phyloP scores from a whole-genome alignment of 2,329 filamentous ascomycete genomes.

The Pyrenochaeta sp. region DNA sequence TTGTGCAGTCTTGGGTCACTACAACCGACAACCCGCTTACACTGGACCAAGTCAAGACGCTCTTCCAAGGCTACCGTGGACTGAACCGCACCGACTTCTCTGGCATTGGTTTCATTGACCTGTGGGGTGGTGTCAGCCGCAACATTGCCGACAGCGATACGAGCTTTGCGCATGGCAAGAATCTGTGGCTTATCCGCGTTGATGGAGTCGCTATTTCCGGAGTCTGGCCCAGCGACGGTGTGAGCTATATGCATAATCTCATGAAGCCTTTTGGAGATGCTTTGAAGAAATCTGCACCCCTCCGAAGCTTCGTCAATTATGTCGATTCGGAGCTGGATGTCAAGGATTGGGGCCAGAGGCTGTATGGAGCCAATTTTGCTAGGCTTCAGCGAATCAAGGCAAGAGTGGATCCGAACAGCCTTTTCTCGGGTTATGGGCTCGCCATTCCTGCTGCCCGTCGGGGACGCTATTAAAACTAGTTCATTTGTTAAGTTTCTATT shows the following conservation, averaged over 20 bases:
- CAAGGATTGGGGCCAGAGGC: constrained; percentile 24
- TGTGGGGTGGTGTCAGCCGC: constrained; percentile 27
- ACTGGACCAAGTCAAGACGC: constrained; percentile 16
- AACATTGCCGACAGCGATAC: constrained; percentile 21
- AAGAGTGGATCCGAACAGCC: constrained; percentile 12
- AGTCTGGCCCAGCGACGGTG: constrained; percentile 24
- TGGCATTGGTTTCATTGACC: constrained; percentile 25
- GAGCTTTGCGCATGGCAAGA: constrained; percentile 22
- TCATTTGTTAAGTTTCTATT: too few relatives aligned
- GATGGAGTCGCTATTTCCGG: constrained; percentile 17
- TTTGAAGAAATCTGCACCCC: constrained; percentile 15
- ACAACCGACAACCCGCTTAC: constrained; percentile 22
- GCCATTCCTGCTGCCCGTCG: too few relatives aligned
- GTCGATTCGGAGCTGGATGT: constrained; percentile 21
- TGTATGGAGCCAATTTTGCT: constrained; percentile 27
- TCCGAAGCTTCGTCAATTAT: constrained; percentile 30
- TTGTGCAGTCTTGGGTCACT: constrained; percentile 21
- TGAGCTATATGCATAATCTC: constrained; percentile 26
- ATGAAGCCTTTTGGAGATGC: constrained; percentile 23
- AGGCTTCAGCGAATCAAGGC: constrained; percentile 25
- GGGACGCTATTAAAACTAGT: too few relatives aligned
- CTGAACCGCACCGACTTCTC: constrained; percentile 25
- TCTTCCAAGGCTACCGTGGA: constrained; percentile 13
- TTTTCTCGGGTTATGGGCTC: constrained; percentile 7
- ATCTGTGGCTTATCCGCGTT: constrained; percentile 33